A percentile compares a stretch with the other conserved stretches of the same genome.
phyloP scores from a whole-genome alignment of 2,329 filamentous ascomycete genomes.

The Monosporascus sp. region DNA sequence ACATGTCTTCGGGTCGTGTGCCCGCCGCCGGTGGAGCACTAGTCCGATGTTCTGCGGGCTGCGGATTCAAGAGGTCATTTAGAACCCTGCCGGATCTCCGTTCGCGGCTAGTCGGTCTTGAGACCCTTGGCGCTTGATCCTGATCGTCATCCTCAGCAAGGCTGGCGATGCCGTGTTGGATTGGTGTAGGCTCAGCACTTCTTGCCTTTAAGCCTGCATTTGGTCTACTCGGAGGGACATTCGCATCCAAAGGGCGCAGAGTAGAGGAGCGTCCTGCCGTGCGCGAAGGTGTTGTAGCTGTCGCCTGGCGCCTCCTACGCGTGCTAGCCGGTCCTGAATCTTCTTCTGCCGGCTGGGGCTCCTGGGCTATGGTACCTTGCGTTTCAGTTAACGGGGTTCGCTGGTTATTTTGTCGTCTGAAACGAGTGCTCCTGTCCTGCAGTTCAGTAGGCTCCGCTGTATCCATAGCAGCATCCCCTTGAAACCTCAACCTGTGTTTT shows the following conservation, averaged over 20 bases:
- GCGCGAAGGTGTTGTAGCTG: not conserved
- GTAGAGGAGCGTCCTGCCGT: constrained; percentile 1
- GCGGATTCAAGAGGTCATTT: constrained; percentile 15
- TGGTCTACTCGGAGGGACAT: not conserved
- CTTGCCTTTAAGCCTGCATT: not conserved
- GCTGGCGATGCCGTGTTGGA: constrained; percentile 12
- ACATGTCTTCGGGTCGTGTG: not conserved
- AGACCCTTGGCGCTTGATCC: constrained; percentile 2
- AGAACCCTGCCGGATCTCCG: constrained; percentile 8
- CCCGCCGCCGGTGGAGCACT: not conserved
- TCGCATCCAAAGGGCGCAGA: constrained; percentile 2
- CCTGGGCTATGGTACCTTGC: not conserved
- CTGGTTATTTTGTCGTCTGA: not conserved
- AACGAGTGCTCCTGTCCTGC: not conserved
- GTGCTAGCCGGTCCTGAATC: not conserved
- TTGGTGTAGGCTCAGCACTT: constrained; percentile 2
- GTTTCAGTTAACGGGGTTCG: too few relatives aligned
- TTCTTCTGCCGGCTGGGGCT: not conserved
- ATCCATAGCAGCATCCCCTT: not conserved
- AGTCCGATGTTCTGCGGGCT: constrained; percentile 9
- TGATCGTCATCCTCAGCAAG: constrained; percentile 20
- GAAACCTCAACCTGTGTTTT: constrained; percentile 23
- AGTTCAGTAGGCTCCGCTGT: not conserved
- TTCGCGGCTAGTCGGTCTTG: not conserved
- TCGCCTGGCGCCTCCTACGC: not conserved